A percentile compares a stretch with the other conserved stretches of the same genome.
These are phyloP conservation scores for Fomitopsis pinicola DNA, from an alignment of 1,284 basidiomycete species.

Conservation along the genomic window DNA sequence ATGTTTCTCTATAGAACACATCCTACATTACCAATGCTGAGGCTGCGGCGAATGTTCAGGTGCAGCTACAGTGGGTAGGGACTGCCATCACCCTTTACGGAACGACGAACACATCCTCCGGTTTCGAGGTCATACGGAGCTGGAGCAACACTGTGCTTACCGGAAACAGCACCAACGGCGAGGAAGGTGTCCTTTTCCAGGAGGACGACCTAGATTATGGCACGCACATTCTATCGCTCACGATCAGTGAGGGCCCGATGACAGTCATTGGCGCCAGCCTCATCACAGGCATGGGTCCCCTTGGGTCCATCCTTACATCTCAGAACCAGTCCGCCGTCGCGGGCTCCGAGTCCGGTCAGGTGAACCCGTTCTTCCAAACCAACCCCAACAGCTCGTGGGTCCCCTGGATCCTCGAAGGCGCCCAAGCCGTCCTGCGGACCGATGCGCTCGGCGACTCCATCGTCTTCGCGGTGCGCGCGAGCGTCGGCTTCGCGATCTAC, in stretches of 20 bases:
- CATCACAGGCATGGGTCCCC: neutral
- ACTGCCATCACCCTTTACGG: neutral
- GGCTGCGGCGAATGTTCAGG: neutral
- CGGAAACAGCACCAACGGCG: neutral
- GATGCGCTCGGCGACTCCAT: neutral
- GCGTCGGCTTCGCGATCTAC: neutral
- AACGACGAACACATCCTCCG: neutral
- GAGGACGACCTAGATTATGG: neutral
- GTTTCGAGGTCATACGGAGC: neutral
- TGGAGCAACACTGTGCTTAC: neutral
- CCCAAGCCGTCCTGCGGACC: neutral
- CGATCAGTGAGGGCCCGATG: neutral
- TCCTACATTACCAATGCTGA: neutral
- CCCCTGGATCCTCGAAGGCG: neutral
- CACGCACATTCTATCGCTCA: neutral
- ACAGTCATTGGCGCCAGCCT: neutral
- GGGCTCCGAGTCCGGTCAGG: neutral
- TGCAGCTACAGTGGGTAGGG: constrained; percentile 1
- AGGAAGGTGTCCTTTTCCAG: neutral
- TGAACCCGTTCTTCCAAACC: neutral
- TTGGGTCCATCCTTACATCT: neutral
- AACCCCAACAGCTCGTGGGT: neutral
- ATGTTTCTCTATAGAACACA: neutral
- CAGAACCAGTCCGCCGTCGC: neutral
- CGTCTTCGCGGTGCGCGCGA: neutral